A percentile compares a stretch with the other conserved stretches of the same genome.
These are phyloP conservation scores for Astrephomene gubernaculifera DNA, from an alignment of 139 green algal species.

Conservation along the genomic window DNA sequence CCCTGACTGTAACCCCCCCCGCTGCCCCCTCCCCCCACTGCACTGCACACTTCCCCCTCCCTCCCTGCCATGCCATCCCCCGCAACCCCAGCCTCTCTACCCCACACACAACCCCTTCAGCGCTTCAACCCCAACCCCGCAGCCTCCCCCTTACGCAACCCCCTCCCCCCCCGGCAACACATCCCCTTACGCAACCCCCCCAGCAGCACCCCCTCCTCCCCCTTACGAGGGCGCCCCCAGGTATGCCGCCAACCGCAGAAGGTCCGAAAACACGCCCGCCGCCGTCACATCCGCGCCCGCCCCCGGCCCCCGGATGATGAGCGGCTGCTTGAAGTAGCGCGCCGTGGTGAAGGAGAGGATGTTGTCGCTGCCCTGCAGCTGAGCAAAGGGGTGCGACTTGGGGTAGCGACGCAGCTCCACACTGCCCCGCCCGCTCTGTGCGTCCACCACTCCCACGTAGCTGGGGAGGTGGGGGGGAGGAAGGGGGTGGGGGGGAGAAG, in stretches of 20 bases:
- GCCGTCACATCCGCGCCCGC: slow-evolving; percentile 97
- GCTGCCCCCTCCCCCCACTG: too few species aligned
- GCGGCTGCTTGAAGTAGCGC: slow-evolving; percentile 82
- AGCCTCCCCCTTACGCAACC: too few species aligned
- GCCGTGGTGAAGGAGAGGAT: slow-evolving; percentile 85
- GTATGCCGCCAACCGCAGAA: slow-evolving; percentile 93
- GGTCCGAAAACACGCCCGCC: slow-evolving; percentile 95
- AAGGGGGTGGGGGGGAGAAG: too few species aligned
- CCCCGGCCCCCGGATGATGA: slow-evolving; percentile 93
- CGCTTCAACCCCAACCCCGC: too few species aligned
- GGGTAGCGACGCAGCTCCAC: slow-evolving; percentile 91
- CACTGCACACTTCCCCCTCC: too few species aligned
- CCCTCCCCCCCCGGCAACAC: too few species aligned
- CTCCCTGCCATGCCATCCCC: too few species aligned
- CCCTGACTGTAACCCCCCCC: too few species aligned
- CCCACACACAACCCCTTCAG: too few species aligned
- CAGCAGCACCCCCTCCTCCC: neutral
- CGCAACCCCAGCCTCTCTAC: too few species aligned
- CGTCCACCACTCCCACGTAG: slow-evolving; percentile 93
- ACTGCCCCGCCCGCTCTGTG: slow-evolving; percentile 39
- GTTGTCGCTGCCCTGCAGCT: slow-evolving; percentile 90
- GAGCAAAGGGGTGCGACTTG: slow-evolving; percentile 86
- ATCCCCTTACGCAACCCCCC: neutral
- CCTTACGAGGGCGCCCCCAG: slow-evolving; percentile 93
- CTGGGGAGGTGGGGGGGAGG: too few species aligned